Percentiles rank a stretch among this genome's conserved stretches.
Evolutionary conservation across 495 filamentous ascomycete genomes (phyloP).

Genomic region (Penicillium silybi): DNA sequence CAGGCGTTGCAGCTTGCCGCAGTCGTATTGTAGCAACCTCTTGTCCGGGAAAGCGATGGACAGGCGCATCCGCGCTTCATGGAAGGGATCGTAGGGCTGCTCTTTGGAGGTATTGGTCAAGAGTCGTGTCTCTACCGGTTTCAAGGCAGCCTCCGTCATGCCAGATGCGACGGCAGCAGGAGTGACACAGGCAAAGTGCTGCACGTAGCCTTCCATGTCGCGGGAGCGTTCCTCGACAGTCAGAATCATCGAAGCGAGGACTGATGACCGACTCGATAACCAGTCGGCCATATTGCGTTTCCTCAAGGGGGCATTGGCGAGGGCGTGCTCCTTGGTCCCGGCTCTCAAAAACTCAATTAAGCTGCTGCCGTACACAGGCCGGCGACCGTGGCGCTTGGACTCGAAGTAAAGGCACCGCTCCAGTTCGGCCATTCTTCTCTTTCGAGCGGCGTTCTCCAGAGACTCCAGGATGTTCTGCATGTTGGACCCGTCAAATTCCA

Average conservation of each 20-base stretch:
- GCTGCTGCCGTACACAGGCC: constrained; percentile 74
- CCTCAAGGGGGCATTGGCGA: constrained; percentile 35
- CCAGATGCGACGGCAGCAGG: constrained; percentile 81
- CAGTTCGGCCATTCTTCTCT: constrained; percentile 71
- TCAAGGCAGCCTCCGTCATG: constrained; percentile 62
- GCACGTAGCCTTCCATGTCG: constrained; percentile 67
- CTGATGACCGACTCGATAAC: constrained; percentile 65
- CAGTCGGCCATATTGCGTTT: constrained; percentile 58
- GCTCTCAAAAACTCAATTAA: constrained; percentile 69
- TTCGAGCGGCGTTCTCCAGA: constrained; percentile 66
- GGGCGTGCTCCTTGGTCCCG: constrained; percentile 45
- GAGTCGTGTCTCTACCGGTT: constrained; percentile 58
- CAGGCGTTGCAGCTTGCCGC: constrained; percentile 91
- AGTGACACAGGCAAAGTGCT: constrained; percentile 86
- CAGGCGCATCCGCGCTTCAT: constrained; percentile 86
- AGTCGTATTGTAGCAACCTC: constrained; percentile 92
- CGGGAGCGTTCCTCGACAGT: constrained; percentile 68
- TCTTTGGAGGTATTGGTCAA: constrained; percentile 48
- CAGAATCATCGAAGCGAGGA: constrained; percentile 68
- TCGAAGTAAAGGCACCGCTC: constrained; percentile 79
- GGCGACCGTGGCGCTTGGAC: constrained; percentile 71
- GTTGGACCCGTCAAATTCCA: constrained; percentile 57
- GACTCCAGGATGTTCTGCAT: constrained; percentile 67
- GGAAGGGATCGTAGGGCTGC: constrained; percentile 74
- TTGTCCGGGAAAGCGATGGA: constrained; percentile 98